Evolutionary conservation across 75 land plant species (phyloP).

Genomic region (Pinus tabuliformis): DNA sequence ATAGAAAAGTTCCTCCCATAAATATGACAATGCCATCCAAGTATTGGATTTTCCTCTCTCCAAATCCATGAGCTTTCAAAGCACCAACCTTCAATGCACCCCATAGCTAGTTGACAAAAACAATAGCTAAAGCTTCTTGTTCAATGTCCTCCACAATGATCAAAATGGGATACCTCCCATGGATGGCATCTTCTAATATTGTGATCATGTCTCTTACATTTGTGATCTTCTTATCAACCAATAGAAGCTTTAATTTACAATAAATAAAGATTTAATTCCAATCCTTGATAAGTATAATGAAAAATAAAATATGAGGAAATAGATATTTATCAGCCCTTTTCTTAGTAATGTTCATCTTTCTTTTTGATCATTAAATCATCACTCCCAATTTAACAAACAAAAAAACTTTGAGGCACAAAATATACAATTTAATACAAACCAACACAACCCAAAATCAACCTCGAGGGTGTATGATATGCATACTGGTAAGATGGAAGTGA

Average conservation of each 20-base stretch:
- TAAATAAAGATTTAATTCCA: background rate
- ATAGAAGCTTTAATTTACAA: constrained; percentile 51
- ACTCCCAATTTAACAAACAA: too few species aligned
- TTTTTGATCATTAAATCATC: background rate
- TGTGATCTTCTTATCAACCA: constrained; percentile 87
- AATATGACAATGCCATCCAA: constrained; percentile 85
- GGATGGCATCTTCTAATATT: constrained; percentile 77
- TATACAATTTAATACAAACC: background rate
- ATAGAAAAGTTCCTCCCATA: constrained; percentile 56
- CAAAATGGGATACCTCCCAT: constrained; percentile 66
- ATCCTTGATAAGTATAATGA: background rate
- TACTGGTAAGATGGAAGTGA: too few species aligned
- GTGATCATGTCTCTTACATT: constrained; percentile 72
- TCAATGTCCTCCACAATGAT: constrained; percentile 86
- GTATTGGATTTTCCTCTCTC: constrained; percentile 80
- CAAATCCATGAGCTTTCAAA: constrained; percentile 89
- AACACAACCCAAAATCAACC: background rate
- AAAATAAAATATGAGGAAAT: background rate
- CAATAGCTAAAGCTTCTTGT: constrained; percentile 74
- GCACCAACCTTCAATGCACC: constrained; percentile 49
- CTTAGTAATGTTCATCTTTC: background rate
- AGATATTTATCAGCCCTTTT: too few species aligned
- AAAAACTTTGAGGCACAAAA: background rate
- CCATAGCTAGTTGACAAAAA: constrained; percentile 72
- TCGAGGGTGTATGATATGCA: too few species aligned